A percentile compares a stretch with the other conserved stretches of the same genome.
Evolutionary conservation across 345 rosid genomes (phyloP).

Genomic region (Gossypium raimondii): DNA sequence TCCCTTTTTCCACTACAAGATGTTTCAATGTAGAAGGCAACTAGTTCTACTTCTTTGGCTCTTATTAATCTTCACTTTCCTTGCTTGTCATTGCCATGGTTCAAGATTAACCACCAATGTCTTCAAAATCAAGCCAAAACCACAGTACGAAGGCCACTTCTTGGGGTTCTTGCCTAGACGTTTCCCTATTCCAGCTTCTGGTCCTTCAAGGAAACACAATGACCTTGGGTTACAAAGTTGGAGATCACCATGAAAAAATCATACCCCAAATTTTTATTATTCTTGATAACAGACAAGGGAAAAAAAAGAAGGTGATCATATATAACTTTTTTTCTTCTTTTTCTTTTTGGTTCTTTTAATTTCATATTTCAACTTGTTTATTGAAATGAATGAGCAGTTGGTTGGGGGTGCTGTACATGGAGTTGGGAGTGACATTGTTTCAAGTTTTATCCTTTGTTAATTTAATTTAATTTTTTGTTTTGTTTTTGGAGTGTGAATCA

Average conservation of each 20-base stretch:
- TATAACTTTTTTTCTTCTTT: neutral
- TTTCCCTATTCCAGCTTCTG: conserved; percentile 82
- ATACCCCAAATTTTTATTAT: neutral
- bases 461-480: neutral
- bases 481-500: neutral
- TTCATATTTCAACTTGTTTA: conserved; percentile 3
- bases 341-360: neutral
- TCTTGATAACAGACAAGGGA: neutral
- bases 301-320: conserved; percentile 24
- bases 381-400: neutral
- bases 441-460: neutral
- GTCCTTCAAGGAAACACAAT: conserved; percentile 89
- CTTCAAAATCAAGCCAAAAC: conserved; percentile 39
- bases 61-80: conserved; percentile 24
- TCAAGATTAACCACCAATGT: conserved; percentile 41
- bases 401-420: neutral
- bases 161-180: conserved; percentile 72
- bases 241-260: conserved; percentile 41
- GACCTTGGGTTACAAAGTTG: conserved; percentile 69
- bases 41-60: conserved; percentile 14
- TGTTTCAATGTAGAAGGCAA: conserved; percentile 39
- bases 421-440: conserved; percentile 3
- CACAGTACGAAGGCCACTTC: conserved; percentile 46
- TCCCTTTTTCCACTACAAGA: conserved; percentile 1
- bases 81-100: conserved; percentile 35